phyloP scores from a whole-genome alignment of 148 eudicot species.

The Camellia granthamiana region DNA sequence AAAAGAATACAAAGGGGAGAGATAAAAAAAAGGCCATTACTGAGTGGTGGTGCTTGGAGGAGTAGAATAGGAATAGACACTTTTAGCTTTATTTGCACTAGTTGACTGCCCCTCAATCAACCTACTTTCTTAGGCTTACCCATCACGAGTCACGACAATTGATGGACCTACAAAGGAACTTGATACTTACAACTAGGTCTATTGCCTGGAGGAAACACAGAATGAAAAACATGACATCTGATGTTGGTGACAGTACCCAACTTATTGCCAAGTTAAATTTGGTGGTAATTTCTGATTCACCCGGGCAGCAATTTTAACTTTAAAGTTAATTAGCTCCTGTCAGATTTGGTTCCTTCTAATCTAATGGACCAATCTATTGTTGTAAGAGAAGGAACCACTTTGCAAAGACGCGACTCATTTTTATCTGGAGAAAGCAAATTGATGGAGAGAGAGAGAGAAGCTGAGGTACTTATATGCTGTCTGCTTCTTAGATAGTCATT shows the following conservation, averaged over 20 bases:
- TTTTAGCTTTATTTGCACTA: neutral
- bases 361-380: too few species aligned
- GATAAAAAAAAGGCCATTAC: neutral
- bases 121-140: neutral
- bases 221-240: neutral
- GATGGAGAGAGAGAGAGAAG: neutral
- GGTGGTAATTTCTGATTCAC: neutral
- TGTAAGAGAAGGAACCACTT: neutral
- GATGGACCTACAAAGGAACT: neutral
- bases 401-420: neutral
- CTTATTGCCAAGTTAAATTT: neutral
- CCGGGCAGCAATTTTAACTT: neutral
- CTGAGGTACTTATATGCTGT: neutral
- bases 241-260: neutral
- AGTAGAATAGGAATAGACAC: neutral
- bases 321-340: neutral
- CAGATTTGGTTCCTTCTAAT: too few species aligned
- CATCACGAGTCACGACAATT: neutral
- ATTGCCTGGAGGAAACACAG: neutral
- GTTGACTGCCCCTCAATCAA: neutral
- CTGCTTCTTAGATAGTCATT: slow-evolving; percentile 3
- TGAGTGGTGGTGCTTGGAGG: neutral
- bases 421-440: neutral
- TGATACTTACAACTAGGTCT: neutral
- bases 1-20: neutral